A percentile compares a stretch with the other conserved stretches of the same genome.
phyloP scores from a whole-genome alignment of 2,329 filamentous ascomycete species.

The Metarhizium humberi region DNA sequence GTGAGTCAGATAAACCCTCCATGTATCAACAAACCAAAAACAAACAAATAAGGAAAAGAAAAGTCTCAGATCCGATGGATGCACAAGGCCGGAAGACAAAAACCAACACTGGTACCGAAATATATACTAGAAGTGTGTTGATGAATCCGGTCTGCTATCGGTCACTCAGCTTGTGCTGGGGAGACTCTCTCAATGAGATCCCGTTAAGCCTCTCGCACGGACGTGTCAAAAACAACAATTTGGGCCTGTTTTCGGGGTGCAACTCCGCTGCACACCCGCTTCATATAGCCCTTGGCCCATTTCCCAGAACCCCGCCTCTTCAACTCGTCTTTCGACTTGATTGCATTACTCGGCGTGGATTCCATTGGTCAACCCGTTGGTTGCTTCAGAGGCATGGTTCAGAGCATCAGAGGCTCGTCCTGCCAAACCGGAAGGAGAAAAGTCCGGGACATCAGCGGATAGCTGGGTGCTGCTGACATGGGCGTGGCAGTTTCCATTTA shows the following conservation, averaged over 20 bases:
- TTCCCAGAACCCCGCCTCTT: neutral
- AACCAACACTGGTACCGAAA: neutral
- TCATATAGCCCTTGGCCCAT: neutral
- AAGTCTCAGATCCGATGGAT: neutral
- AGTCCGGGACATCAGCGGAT: slow-evolving; percentile 30
- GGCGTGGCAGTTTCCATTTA: slow-evolving; percentile 15
- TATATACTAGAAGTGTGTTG: neutral
- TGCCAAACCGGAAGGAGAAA: slow-evolving; percentile 22
- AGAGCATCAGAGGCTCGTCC: neutral
- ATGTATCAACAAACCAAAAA: neutral
- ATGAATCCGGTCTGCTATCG: neutral
- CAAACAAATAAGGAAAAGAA: neutral
- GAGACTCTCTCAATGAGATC: neutral
- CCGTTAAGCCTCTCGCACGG: neutral
- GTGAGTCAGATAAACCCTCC: neutral
- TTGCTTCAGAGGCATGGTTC: neutral
- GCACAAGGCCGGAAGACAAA: neutral
- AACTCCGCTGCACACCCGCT: neutral
- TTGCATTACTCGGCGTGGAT: slow-evolving; percentile 5
- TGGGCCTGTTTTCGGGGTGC: neutral
- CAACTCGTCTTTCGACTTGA: neutral
- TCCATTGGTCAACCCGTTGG: slow-evolving; percentile 9
- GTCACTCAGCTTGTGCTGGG: neutral
- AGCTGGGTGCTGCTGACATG: slow-evolving; percentile 23
- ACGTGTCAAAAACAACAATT: neutral